Base-by-base conservation (phyloP, 169 alveolate genomes). In the Babesia divergens region DNA sequence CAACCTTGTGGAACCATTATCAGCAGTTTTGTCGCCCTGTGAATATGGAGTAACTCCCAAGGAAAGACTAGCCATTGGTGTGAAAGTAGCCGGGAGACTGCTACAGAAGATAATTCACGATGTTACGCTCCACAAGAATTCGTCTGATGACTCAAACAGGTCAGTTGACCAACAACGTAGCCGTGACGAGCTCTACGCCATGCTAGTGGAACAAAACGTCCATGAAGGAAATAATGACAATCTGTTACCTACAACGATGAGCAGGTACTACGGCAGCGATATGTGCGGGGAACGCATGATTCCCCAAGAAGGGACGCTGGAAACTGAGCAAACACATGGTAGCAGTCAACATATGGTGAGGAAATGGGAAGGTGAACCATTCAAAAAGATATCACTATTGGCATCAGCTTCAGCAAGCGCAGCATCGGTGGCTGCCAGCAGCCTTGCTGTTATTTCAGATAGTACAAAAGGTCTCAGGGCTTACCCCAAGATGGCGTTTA, bases 11-110 rank as follows among this genome's bases (percentile, higher is more conserved):
- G 90, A 84, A 47, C 86, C 89, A 3, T 37, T 89, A 50, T 68
- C 86, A 13, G 74, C 88, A 52, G 84, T 81, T 38, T 54, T 89
- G 37, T 89, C 93, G 8, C 94, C 91, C 14, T 87, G 91, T 34
- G 94, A 89, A 65, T 89, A 86, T 64, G 94, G 94, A 7, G 90
- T 89, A 16, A 86, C 92, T 1, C 91, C 92, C 8, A 65, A 55
- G 43, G 94, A 89, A 40, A 86, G 86, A 24, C 77, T 89, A 0
- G 66, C 81, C 40, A 89, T 91, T 6, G 95, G 94, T 0, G 89
- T 77, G 38, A 88, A 83, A 32, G 88, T 90, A 28, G 95, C 92
- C 6, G 86, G 92, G 51, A 75, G 81, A 35, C 83, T 91, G 35
- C 68, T 91, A 22, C 58, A 84, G 26, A 91, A 91, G 53, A 65